Evolutionary conservation across 2,329 filamentous ascomycete genomes (phyloP), one percentile per base, ranked within the genome.

Genomic region (Westerdykella aurantiaca): DNA sequence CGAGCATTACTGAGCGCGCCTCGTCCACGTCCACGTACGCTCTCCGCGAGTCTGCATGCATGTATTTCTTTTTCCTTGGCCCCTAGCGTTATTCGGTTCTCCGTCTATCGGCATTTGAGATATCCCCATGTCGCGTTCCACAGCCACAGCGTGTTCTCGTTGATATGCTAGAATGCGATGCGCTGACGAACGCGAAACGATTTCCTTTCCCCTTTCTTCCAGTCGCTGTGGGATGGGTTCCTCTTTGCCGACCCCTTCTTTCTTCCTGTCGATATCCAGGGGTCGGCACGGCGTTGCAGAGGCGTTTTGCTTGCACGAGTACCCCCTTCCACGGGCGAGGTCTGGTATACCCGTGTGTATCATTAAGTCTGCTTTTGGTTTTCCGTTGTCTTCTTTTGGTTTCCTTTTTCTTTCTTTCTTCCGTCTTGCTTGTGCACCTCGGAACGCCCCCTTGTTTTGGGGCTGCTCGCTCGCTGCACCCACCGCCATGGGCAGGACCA

Each of bases 121-220:
- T 67, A 66, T 63, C 61, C 62, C 53, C 59, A 53, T 60, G 50
- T 57, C 57, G 53, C 56, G 55, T 47, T 18, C 37, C 60, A 51
- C 50, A 48, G 48, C 49, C 46, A 50, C 48, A 55, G 52, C 54
- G 46, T 49, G 45, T 57, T 47, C 46, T 42, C 51, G 51, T 55
- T 55, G 41, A 45, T 45, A 52, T 51, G 39, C 38, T 59, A 57
- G 58, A 60, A 38, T 51, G 52, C 40, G 43, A 38, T 31, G 31
- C 44, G 41, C 46, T 49, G 43, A 54, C 52, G 51, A 55, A 50
- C 54, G 58, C 49, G 48, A 54, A 47, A 65, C 55, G 58, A 58
- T 47, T 56, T 38, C 25, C 25, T 29, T 43, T 59, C 53, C 37
- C 25, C 25, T 29, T 43, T 59, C 53, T 55, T 47, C 49, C 57